Evolutionary conservation across 768 basidiomycete species (phyloP).

Genomic region (Pluteus cervinus): DNA sequence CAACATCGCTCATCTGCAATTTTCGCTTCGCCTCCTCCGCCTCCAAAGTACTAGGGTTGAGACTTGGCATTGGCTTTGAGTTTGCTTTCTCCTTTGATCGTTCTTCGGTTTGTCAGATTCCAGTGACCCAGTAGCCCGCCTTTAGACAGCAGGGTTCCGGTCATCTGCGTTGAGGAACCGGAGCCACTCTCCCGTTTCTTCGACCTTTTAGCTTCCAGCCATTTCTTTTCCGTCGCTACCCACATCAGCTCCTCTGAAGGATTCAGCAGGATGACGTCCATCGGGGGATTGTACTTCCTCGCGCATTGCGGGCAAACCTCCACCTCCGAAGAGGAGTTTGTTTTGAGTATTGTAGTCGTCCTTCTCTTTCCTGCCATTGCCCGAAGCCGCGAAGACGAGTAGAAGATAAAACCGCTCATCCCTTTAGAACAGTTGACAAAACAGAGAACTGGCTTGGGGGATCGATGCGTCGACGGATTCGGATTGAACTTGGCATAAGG

Average conservation of each 20-base stretch:
- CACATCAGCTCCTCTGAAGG: slow-evolving; percentile 54
- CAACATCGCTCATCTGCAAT: slow-evolving; percentile 78
- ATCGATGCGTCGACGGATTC: slow-evolving; percentile 27
- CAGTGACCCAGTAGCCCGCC: slow-evolving; percentile 40
- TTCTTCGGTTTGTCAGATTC: slow-evolving; percentile 29
- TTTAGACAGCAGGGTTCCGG: slow-evolving; percentile 44
- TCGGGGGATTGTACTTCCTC: slow-evolving; percentile 52
- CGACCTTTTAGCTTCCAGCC: slow-evolving; percentile 53
- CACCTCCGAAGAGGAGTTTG: slow-evolving; percentile 23
- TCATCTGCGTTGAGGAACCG: slow-evolving; percentile 23
- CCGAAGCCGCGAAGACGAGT: slow-evolving; percentile 39
- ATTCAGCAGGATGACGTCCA: slow-evolving; percentile 62
- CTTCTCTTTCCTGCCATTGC: slow-evolving; percentile 24
- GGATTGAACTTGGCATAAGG: slow-evolving; percentile 66
- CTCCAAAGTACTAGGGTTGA: slow-evolving; percentile 62
- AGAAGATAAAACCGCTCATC: slow-evolving; percentile 85
- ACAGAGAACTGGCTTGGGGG: slow-evolving; percentile 73
- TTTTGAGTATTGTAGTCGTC: slow-evolving; percentile 15
- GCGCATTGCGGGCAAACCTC: slow-evolving; percentile 76
- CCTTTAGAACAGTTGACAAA: slow-evolving; percentile 85
- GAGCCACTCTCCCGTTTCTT: slow-evolving; percentile 61
- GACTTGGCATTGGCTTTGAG: slow-evolving; percentile 36
- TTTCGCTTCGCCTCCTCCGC: slow-evolving; percentile 81
- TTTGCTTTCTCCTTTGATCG: slow-evolving; percentile 39
- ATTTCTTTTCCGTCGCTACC: slow-evolving; percentile 48